Base-by-base conservation (phyloP, 2,329 filamentous ascomycete species). In the Ceratocystis papillata region DNA sequence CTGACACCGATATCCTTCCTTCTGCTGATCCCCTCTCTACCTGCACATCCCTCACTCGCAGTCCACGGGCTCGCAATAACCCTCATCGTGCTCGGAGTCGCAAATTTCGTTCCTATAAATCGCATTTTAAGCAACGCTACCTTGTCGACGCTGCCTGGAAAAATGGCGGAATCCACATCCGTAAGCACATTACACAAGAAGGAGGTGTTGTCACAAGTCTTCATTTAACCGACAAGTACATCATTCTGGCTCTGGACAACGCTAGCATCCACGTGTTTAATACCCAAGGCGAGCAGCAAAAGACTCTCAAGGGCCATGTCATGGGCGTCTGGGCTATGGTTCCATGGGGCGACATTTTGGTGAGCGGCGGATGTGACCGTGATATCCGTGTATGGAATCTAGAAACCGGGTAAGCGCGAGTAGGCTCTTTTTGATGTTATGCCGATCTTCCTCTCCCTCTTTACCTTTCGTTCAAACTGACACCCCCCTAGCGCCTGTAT, bases 251-350 rank as follows among this genome's bases (percentile, higher is more conserved):
- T 62, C 82, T 99, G 69, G 94, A 99, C 78, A 99, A 97, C 76
- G 93, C 94, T 46, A 96, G 95, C 79, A 99, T 99, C 59, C 94
- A 99, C 75, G 92, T 99, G 30, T 99, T 97, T 73, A 90, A 97
- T 74, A 92, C 90, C 0, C 85, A 94, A 70, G 94, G 94, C 44
- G 87, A 91, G 71, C 86, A 90, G 69, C 86, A 96, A 71, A 90
- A 91, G 74, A 96, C 90, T 1, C 78, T 99, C 33, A 88, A 94
- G 73, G 94, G 94, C 10, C 94, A 99, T 77, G 89, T 97, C 57
- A 99, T 99, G 94, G 94, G 94, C 50, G 94, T 99, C 22, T 99
- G 94, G 94, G 94, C 94, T 62, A 97, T 99, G 93, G 91, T 99
- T 28, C 94, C 94, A 5, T 96, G 92, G 89, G 93, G 90, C 68